Evolutionary conservation across 2,329 filamentous ascomycete genomes (phyloP), one percentile per base, ranked within the genome.

Genomic region (Microdochium nivale): DNA sequence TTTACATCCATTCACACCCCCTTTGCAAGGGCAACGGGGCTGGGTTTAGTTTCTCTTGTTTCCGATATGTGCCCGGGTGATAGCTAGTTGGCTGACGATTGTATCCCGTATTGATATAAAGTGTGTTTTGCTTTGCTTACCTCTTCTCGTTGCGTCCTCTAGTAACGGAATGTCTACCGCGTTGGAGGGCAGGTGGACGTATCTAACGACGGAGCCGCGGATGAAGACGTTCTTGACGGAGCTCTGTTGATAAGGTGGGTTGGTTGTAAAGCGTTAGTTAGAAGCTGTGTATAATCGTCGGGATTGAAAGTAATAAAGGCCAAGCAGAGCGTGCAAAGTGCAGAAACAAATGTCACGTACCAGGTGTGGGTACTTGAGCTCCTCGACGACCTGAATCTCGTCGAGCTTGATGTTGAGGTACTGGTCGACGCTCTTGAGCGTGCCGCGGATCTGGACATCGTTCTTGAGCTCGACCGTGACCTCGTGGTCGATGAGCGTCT

Each of bases 391-490:
- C 56, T 85, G 80, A 55, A 97, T 95, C 65, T 96, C 90, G 65
- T 99, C 94, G 49, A 99, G 83, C 77, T 97, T 97, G 74, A 99
- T 96, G 74, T 99, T 99, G 65, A 99, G 83, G 73, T 95, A 99
- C 75, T 97, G 94, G 69, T 99, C 94, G 59, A 99, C 92, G 65
- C 88, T 95, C 78, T 97, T 99, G 59, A 99, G 79, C 33, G 86
- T 95, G 59, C 94, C 94, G 62, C 89, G 88, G 69, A 99, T 95
- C 67, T 91, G 90, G 62, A 99, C 95, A 73, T 99, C 94, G 70
- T 99, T 99, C 75, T 99, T 99, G 69, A 99, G 88, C 77, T 99
- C 94, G 67, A 99, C 90, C 47, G 91, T 97, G 65, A 99, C 91
- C 76, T 95, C 86, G 61, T 94, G 87, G 76, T 96, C 94, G 68